Base-by-base conservation (phyloP, 139 green algal species). In the Chlamydomonas eustigma region DNA sequence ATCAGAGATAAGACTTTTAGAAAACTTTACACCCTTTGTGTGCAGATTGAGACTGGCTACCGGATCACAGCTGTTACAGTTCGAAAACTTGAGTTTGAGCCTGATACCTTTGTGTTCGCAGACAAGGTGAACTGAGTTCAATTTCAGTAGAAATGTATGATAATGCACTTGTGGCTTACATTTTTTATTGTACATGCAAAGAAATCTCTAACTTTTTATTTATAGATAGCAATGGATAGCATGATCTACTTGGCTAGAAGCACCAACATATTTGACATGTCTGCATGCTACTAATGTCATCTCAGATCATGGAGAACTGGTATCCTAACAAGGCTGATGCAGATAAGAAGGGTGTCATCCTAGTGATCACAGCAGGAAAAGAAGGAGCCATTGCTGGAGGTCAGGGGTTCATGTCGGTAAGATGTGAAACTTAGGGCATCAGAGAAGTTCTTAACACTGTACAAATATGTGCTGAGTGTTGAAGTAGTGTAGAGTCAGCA, bases 81-180 rank as follows among this genome's bases (percentile, higher is more conserved):
- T n/a, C 84, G 94, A 44, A 96, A 96, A 83, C 88, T 98, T 51
- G 92, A 97, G 89, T 96, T 97, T 80, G 92, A 97, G 85, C 89
- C 88, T 30, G 94, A 98, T 80, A 88, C 92, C n/a, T 98, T 97
- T 81, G 89, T 85, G 2, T 97, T 97, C 74, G 89, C 87, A 6
- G 94, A 98, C 84, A 97, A 97, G 87, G 52, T 68, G 22, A 22
- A 28, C 12, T 12, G 44, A 58, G 44, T 58, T n/a, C n/a, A n/a
- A 58, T 18, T 28, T 58, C 44, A 58, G 12, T 58, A 58, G 12
- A 18, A 58, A 58, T 58, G 44, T 18, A 58, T 28, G 44, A 18
- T 58, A 12, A 58, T 58, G 44, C 12, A 58, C 12, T 58, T 18
- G 44, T 18, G 18, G 44, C 44, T 58, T 28, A 58, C 12, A 12